A percentile compares a stretch with the other conserved stretches of the same genome.
Evolutionary conservation across 2,329 filamentous ascomycete species (phyloP).

Genomic region (Paraphoma sp.): DNA sequence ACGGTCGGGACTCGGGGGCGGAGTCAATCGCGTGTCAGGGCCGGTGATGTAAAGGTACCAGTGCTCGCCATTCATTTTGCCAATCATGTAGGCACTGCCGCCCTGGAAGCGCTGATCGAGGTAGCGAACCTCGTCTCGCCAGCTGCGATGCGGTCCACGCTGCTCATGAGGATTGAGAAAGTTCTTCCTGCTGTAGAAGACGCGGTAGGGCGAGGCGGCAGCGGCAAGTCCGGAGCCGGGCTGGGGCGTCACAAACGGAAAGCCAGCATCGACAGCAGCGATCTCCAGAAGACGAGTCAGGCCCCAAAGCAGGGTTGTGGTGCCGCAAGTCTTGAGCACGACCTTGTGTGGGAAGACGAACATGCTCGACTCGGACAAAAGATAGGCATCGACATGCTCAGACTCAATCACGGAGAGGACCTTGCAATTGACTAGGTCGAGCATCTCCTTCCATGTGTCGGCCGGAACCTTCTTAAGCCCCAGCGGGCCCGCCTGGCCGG

Average conservation of each 20-base stretch:
- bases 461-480: slow-evolving; percentile 86
- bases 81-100: slow-evolving; percentile 98
- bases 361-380: slow-evolving; percentile 99
- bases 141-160: slow-evolving; percentile 92
- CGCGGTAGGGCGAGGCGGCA: slow-evolving; percentile 87
- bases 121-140: slow-evolving; percentile 93
- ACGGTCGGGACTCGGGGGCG: slow-evolving; percentile 74
- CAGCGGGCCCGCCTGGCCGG: slow-evolving; percentile 71
- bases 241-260: slow-evolving; percentile 77
- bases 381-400: slow-evolving; percentile 92
- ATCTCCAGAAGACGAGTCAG: slow-evolving; percentile 92
- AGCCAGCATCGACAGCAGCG: slow-evolving; percentile 85
- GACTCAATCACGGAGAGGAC: slow-evolving; percentile 93
- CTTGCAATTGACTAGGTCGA: slow-evolving; percentile 98
- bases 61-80: slow-evolving; percentile 99
- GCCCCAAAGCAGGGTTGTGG: slow-evolving; percentile 89
- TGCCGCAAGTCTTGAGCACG: slow-evolving; percentile 97
- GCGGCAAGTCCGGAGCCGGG: slow-evolving; percentile 71
- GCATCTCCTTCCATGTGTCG: slow-evolving; percentile 93
- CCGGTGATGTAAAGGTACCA: slow-evolving; percentile 98
- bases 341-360: slow-evolving; percentile 99
- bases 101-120: slow-evolving; percentile 90
- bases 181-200: slow-evolving; percentile 99
- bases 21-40: slow-evolving; percentile 79
- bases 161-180: slow-evolving; percentile 96